Evolutionary conservation across 2,329 filamentous ascomycete genomes (phyloP), one percentile per base, ranked within the genome.

Genomic region (Parastagonospora nodorum): DNA sequence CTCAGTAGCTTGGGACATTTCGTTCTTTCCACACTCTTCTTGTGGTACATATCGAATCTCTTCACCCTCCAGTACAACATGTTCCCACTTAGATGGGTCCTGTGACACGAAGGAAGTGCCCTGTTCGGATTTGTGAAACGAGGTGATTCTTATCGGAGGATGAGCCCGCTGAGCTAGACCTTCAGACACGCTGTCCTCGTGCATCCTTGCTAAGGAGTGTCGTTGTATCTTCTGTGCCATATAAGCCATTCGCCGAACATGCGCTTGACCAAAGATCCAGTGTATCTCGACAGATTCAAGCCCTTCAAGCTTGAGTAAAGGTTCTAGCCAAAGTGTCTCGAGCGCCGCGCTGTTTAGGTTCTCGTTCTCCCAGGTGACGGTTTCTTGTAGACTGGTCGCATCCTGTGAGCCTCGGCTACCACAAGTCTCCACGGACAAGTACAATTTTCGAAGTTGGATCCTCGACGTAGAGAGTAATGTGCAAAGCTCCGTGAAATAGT

Each of bases 401-500:
- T 8, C 14, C 35, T 8, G 12, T 11, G 19, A 16, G 5, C 15
- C 35, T 9, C 14, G 35, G 35, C 12, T 14, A 16, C 8, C 4
- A 15, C 35, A 37, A 16, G 35, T 58, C 19, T 64, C 55, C n/a
- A 68, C 49, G 4, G 37, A 55, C 11, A 68, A 15, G 15, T 45
- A 40, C 5, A 68, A 47, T 11, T 40, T 53, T 12, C 55, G 55
- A 16, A 68, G 45, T 10, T 50, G 43, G 37, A 64, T 51, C 8
- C 48, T 37, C 12, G 61, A 16, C n/a, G 56, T 60, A 1, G 62
- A 62, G 2, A 68, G 40, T 11, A 66, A 16, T 2, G 39, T 52
- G 44, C 63, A 66, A 2, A 68, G 58, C 28, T 64, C 52, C 7
- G 51, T 54, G 35, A 63, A 67, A 43, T 59, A 58, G 24, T 60